Conservation (phyloP, 2,329 filamentous ascomycete species). For the Colletotrichum chlorophyti region DNA sequence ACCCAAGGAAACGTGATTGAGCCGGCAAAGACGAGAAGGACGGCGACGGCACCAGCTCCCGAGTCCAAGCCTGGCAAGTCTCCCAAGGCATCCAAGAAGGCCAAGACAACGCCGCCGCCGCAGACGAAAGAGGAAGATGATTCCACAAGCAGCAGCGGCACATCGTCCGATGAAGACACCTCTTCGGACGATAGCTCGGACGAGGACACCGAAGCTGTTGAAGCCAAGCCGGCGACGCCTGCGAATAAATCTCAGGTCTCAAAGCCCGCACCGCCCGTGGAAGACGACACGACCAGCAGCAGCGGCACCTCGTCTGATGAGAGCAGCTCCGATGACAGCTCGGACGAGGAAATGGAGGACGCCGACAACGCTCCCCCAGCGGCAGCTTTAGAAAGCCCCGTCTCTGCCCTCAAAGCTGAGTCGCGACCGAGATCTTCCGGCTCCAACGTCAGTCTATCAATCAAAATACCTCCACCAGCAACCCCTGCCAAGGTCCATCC, state of each 20-base stretch:
- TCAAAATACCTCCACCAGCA: constrained; percentile 58
- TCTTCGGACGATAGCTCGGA: constrained; percentile 41
- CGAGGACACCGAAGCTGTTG: constrained; percentile 30
- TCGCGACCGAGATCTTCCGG: constrained; percentile 57
- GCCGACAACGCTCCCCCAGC: constrained; percentile 14
- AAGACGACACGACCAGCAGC: constrained; percentile 33
- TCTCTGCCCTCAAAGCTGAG: constrained; percentile 34
- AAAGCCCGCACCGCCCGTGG: constrained; percentile 27
- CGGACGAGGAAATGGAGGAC: constrained; percentile 33
- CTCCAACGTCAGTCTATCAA: constrained; percentile 57
- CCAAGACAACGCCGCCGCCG: background rate
- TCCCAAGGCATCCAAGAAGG: constrained; percentile 32
- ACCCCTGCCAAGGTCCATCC: constrained; percentile 73
- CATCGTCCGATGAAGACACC: constrained; percentile 40
- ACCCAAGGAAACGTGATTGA: constrained; percentile 79
- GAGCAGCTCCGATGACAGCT: constrained; percentile 29
- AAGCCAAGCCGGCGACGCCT: constrained; percentile 18
- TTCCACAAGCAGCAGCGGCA: constrained; percentile 47
- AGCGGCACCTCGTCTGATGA: constrained; percentile 34
- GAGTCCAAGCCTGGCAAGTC: constrained; percentile 32
- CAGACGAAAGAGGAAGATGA: constrained; percentile 36
- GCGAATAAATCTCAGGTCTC: constrained; percentile 9
- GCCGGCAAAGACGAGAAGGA: constrained; percentile 49
- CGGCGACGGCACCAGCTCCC: constrained; percentile 30
- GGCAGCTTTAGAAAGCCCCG: constrained; percentile 3